These are phyloP conservation scores for Fusarium sp. DNA, from an alignment of 2,329 filamentous ascomycete species.

Conservation along the genomic window DNA sequence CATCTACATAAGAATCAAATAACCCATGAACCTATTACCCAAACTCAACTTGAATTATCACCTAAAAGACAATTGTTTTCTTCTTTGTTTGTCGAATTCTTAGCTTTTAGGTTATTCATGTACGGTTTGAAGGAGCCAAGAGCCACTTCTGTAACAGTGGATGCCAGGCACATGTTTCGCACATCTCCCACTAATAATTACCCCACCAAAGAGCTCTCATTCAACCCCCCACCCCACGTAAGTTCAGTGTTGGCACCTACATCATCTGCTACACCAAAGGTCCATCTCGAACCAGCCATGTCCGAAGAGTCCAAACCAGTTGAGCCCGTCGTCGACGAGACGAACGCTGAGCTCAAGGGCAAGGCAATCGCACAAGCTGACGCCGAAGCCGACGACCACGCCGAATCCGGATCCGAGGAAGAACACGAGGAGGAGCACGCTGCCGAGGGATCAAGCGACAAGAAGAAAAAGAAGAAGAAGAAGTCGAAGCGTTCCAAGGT, in stretches of 20 bases:
- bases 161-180: slow-evolving; percentile 29
- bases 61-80: not conserved
- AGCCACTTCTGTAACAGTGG: slow-evolving; percentile 6
- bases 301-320: slow-evolving; percentile 72
- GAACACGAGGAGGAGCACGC: slow-evolving; percentile 54
- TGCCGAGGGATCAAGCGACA: slow-evolving; percentile 51
- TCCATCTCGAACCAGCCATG: slow-evolving; percentile 50
- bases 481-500: slow-evolving; percentile 74
- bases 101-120: not conserved
- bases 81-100: not conserved
- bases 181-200: slow-evolving; percentile 29
- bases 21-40: not conserved
- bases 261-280: slow-evolving; percentile 29
- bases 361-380: slow-evolving; percentile 55
- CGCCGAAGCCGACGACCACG: slow-evolving; percentile 61
- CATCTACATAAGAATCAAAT: not conserved
- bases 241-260: slow-evolving; percentile 25
- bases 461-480: slow-evolving; percentile 71
- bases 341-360: slow-evolving; percentile 61
- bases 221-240: slow-evolving; percentile 26
- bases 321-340: slow-evolving; percentile 64
- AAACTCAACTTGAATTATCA: not conserved
- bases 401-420: slow-evolving; percentile 60
- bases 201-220: slow-evolving; percentile 44
- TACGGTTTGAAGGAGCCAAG: not conserved